Base-by-base conservation (phyloP, 495 filamentous ascomycete genomes). In the Durotheca rogersii region DNA sequence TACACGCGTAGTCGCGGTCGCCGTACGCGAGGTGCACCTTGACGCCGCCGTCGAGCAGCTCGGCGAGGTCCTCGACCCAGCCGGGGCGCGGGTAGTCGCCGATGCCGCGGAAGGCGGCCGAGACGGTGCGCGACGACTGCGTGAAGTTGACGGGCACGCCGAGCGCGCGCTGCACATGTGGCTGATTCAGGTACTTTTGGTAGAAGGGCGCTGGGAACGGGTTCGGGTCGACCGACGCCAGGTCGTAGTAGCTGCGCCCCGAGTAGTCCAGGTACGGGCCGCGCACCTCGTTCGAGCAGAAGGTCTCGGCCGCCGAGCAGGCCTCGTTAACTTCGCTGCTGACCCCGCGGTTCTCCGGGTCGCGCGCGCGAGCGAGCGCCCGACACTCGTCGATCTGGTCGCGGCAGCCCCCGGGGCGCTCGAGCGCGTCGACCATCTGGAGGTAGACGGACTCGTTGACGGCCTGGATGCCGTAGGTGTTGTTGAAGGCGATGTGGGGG, bases 121-220 rank as follows among this genome's bases (percentile, higher is more conserved):
- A 72, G 3, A 85, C 82, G 33, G 72, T 69, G n/a, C 62, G 43
- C n/a, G 68, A 74, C 4, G 73, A 76, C 31, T 76, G 61, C 6
- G 86, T 86, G 64, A 68, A 88, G 58, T 89, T 89, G 25, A 86
- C 62, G 0, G 79, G 82, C 0, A 81, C 78, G 6, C 86, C 85
- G 17, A 89, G 74, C 0, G 84, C 83, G 2, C 67, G 58, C 54
- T 85, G 83, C 3, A 89, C 81, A 44, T 76, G 79, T 21, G 76
- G 72, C 42, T 83, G 79, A 53, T 79, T 84, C 43, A 88, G 64
- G 59, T 77, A 88, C 12, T 79, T 81, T 7, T 77, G 47, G 55
- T 73, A 83, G 54, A 78, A 85, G 14, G 72, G 70, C 1, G 74
- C 70, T 5, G 86, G 72, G 6, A 79, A 74, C 6, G 86, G 79